A percentile compares a stretch with the other conserved stretches of the same genome.
These are phyloP conservation scores for Clitopilus hobsonii DNA, from an alignment of 768 basidiomycete species.

Conservation along the genomic window DNA sequence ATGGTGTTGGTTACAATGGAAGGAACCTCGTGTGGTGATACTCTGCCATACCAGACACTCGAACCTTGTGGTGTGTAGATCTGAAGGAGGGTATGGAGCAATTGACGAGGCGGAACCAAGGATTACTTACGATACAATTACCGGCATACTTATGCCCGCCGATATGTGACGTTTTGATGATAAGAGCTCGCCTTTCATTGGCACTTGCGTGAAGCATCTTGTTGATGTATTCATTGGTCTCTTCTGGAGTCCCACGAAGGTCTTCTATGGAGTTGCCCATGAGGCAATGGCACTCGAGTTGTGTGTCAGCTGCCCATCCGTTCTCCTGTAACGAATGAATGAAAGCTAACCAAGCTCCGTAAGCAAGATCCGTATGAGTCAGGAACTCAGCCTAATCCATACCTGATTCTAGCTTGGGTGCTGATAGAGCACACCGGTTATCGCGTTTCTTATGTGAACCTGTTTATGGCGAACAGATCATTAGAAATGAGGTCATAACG, in stretches of 20 bases:
- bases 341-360: constrained; percentile 42
- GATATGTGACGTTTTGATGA: constrained; percentile 84
- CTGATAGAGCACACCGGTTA: constrained; percentile 86
- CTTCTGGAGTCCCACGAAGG: constrained; percentile 42
- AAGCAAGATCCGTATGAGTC: constrained; percentile 14
- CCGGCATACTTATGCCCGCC: constrained; percentile 94
- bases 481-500: constrained; percentile 1
- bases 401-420: constrained; percentile 80
- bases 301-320: constrained; percentile 74
- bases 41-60: constrained; percentile 91
- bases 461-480: constrained; percentile 24
- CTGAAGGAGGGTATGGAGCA: constrained; percentile 29
- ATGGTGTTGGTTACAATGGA: constrained; percentile 86
- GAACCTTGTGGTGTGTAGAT: constrained; percentile 86
- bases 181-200: constrained; percentile 64
- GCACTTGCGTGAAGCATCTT: constrained; percentile 49
- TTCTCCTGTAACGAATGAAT: constrained; percentile 55
- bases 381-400: constrained; percentile 14
- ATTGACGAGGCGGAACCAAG: constrained; percentile 4
- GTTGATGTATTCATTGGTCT: constrained; percentile 51
- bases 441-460: constrained; percentile 93
- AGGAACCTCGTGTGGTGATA: constrained; percentile 84
- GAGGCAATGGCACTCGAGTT: constrained; percentile 56
- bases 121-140: constrained; percentile 73
- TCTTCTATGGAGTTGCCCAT: constrained; percentile 60